These are phyloP conservation scores for Berberis thunbergii DNA, from an alignment of 164 flowering plant species.

Conservation along the genomic window DNA sequence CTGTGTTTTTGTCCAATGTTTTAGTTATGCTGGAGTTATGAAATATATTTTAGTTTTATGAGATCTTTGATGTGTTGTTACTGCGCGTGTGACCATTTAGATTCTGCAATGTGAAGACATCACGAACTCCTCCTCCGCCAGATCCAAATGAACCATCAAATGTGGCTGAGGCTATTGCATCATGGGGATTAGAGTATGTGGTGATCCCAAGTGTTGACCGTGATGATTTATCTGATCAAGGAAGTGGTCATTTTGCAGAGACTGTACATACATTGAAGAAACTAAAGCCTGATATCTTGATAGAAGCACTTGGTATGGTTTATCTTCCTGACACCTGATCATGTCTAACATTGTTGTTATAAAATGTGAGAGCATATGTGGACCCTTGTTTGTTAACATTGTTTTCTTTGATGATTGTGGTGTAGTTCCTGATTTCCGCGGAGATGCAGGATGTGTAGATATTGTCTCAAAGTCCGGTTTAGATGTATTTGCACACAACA, in stretches of 20 bases:
- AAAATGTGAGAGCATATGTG: too few relatives aligned
- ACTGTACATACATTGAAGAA: constrained; percentile 78
- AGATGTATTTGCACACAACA: constrained; percentile 95
- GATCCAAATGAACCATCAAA: constrained; percentile 90
- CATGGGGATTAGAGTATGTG: constrained; percentile 97
- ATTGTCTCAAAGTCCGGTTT: constrained; percentile 81
- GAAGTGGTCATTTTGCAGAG: constrained; percentile 93
- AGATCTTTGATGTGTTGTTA: not conserved
- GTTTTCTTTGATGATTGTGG: constrained; percentile 5
- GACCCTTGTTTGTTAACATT: too few relatives aligned
- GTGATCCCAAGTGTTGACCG: constrained; percentile 96
- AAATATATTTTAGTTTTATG: not conserved
- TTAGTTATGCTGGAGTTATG: not conserved
- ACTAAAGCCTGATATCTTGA: constrained; percentile 71
- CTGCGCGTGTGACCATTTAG: constrained; percentile 22
- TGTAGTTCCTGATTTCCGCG: constrained; percentile 90
- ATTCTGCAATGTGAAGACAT: constrained; percentile 98
- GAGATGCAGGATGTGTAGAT: constrained; percentile 70
- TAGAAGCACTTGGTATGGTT: constrained; percentile 89
- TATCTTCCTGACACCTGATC: not conserved
- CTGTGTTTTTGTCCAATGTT: not conserved
- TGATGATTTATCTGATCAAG: constrained; percentile 95
- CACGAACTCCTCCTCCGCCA: constrained; percentile 92
- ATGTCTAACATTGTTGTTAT: too few relatives aligned
- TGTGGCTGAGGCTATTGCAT: constrained; percentile 96